Conservation (phyloP, 2,329 filamentous ascomycete genomes). For the Berkeleyomyces basicola region DNA sequence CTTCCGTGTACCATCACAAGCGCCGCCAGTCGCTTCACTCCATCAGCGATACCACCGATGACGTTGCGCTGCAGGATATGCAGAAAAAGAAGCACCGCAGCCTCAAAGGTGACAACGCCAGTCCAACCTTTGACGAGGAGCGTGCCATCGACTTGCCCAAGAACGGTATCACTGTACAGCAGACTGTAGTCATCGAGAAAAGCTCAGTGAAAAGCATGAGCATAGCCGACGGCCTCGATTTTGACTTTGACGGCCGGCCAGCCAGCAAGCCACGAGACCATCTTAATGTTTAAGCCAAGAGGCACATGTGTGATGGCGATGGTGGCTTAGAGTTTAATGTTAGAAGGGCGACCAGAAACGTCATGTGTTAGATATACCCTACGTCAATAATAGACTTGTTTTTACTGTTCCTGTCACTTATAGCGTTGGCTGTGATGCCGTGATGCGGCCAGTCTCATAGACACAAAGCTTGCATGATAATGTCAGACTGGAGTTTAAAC, state of each 20-base stretch:
- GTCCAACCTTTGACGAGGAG: conserved; percentile 2
- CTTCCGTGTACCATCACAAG: conserved; percentile 11
- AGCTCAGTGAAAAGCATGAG: background rate
- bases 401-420: background rate
- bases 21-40: conserved; percentile 3
- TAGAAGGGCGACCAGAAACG: background rate
- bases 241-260: conserved; percentile 1
- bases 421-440: background rate
- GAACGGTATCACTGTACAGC: conserved; percentile 9
- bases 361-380: conserved; percentile 1
- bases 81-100: conserved; percentile 1
- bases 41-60: conserved; percentile 6
- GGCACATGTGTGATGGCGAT: background rate
- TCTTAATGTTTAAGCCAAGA: background rate
- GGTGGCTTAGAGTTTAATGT: background rate
- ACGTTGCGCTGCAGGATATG: conserved; percentile 7
- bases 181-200: conserved; percentile 8
- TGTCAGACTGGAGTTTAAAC: background rate
- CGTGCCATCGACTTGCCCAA: background rate
- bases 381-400: background rate
- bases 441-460: background rate
- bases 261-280: conserved; percentile 7
- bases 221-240: background rate
- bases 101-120: background rate
- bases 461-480: background rate